phyloP scores from a whole-genome alignment of 345 rosid species.

The Lepidium sativum region DNA sequence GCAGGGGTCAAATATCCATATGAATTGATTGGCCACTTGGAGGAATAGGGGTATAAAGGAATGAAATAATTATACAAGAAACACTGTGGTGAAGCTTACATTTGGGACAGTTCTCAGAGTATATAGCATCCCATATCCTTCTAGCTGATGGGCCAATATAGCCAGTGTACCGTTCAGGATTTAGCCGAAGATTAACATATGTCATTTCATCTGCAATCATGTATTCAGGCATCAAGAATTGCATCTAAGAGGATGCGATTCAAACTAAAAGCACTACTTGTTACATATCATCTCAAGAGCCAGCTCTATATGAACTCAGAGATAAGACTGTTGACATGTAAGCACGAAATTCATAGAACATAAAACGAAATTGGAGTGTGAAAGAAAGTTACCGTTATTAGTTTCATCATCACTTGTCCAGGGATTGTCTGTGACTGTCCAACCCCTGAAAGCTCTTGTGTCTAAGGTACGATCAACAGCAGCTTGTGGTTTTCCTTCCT shows the following conservation, averaged over 20 bases:
- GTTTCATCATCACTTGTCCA: slow-evolving; percentile 98
- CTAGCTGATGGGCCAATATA: slow-evolving; percentile 83
- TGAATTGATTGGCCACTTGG: neutral
- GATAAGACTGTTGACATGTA: neutral
- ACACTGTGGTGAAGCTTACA: slow-evolving; percentile 32
- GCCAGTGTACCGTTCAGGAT: slow-evolving; percentile 91
- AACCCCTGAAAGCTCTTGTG: slow-evolving; percentile 64
- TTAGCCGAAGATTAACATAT: slow-evolving; percentile 80
- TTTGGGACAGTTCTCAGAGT: slow-evolving; percentile 87
- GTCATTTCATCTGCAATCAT: slow-evolving; percentile 68
- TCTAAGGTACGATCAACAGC: slow-evolving; percentile 85
- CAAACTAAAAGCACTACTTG: neutral
- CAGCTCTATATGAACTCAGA: neutral
- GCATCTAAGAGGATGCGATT: neutral
- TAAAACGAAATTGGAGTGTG: neutral
- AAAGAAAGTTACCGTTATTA: slow-evolving; percentile 51
- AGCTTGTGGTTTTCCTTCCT: slow-evolving; percentile 92
- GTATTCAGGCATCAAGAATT: neutral
- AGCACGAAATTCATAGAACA: neutral
- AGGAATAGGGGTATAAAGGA: neutral
- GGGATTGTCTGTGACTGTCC: slow-evolving; percentile 88
- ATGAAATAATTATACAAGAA: neutral
- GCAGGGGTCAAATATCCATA: slow-evolving; percentile 1
- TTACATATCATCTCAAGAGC: neutral
- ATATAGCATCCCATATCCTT: slow-evolving; percentile 96